A percentile compares a stretch with the other conserved stretches of the same genome.
Conservation (phyloP, 768 basidiomycete species). For the Mycena galopus region DNA sequence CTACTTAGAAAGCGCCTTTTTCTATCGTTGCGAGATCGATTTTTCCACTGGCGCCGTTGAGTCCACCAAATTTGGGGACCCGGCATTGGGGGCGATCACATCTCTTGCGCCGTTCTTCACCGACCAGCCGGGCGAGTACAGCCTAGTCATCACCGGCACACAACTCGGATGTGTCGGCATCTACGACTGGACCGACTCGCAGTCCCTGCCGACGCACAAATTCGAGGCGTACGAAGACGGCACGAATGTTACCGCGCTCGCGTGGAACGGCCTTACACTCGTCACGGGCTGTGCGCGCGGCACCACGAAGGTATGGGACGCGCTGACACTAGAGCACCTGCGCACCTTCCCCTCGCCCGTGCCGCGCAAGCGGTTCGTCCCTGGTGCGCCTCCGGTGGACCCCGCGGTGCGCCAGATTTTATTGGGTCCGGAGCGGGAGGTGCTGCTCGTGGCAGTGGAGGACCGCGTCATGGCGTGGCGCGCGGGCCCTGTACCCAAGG, state of each 20-base stretch:
- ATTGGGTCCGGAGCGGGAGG: conserved; percentile 63
- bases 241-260: conserved; percentile 69
- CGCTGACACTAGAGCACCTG: conserved; percentile 69
- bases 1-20: conserved; percentile 61
- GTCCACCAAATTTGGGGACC: conserved; percentile 63
- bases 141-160: conserved; percentile 76
- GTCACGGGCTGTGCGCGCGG: conserved; percentile 78
- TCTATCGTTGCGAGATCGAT: conserved; percentile 66
- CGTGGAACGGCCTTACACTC: conserved; percentile 70
- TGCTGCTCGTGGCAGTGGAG: conserved; percentile 71
- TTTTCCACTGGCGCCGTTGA: conserved; percentile 45
- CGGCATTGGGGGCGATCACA: conserved; percentile 64
- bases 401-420: conserved; percentile 68
- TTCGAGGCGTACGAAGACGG: conserved; percentile 78
- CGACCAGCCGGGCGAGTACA: conserved; percentile 48
- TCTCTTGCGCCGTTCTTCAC: conserved; percentile 64
- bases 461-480: conserved; percentile 78
- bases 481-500: conserved; percentile 60
- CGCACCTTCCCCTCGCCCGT: conserved; percentile 67
- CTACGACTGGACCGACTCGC: conserved; percentile 61
- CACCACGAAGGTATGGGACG: conserved; percentile 72
- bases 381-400: conserved; percentile 42
- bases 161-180: conserved; percentile 72
- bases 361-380: conserved; percentile 45
- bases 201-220: conserved; percentile 42